phyloP scores from a whole-genome alignment of 2,329 filamentous ascomycete species.

The Talaromyces sp. region DNA sequence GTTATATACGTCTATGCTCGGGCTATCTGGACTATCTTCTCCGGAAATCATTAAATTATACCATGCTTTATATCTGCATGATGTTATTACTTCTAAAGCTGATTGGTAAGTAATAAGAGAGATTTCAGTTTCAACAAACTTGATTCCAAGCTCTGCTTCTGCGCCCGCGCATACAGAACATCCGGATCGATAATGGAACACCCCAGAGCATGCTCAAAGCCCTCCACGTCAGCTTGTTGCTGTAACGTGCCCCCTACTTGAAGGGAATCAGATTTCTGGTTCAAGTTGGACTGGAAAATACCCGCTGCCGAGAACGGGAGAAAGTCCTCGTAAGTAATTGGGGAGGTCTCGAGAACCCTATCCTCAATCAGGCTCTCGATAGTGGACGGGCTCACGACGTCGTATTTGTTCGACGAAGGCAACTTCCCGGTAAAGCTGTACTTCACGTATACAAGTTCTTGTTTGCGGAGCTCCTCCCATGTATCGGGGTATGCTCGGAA shows the following conservation, averaged over 20 bases:
- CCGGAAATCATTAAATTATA: neutral
- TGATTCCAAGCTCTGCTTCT: slow-evolving; percentile 11
- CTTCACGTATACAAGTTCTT: slow-evolving; percentile 42
- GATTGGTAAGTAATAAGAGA: neutral
- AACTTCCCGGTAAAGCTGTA: slow-evolving; percentile 32
- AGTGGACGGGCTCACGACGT: neutral
- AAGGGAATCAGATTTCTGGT: neutral
- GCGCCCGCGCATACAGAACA: slow-evolving; percentile 6
- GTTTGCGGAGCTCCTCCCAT: slow-evolving; percentile 38
- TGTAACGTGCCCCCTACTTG: neutral
- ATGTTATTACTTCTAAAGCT: neutral
- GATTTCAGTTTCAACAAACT: slow-evolving; percentile 4
- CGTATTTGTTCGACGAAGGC: neutral
- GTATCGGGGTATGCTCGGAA: slow-evolving; percentile 47
- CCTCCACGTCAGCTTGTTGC: neutral
- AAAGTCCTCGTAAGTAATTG: slow-evolving; percentile 57
- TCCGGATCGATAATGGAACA: slow-evolving; percentile 3
- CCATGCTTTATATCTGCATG: neutral
- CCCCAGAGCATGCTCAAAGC: slow-evolving; percentile 8
- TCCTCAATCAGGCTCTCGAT: slow-evolving; percentile 26
- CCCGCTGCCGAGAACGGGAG: slow-evolving; percentile 54
- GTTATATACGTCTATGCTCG: too few species aligned
- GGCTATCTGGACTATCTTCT: neutral
- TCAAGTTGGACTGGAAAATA: slow-evolving; percentile 51
- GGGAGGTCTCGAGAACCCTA: slow-evolving; percentile 37